Evolutionary conservation across 495 filamentous ascomycete genomes (phyloP), one percentile per base, ranked within the genome.

Genomic region (Aspergillus wentii): DNA sequence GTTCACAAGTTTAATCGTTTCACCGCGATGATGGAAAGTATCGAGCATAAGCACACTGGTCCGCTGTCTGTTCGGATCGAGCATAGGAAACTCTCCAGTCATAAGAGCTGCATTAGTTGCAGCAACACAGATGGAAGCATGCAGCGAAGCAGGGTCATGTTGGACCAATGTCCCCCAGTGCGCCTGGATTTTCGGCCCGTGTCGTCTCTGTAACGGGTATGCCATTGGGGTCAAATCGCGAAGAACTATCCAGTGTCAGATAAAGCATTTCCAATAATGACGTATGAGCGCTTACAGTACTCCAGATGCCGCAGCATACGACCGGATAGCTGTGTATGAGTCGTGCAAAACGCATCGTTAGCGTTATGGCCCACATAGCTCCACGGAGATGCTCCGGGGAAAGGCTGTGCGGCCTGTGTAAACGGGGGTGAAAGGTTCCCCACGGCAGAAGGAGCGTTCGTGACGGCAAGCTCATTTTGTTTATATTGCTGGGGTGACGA

Each of bases 1-100:
- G 33, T 71, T 69, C 22, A 71, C 66, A 30, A 71, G 44, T 17
- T 61, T 49, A 35, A 71, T 71, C 7, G 68, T 71, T 42, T 69
- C 64, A n/a, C 65, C 67, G 5, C 65, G 59, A 22, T 69, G 66
- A 30, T 69, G 64, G 21, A 67, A 62, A 1, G 62, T 62, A 38
- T 71, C 68, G 9, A 71, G 53, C 28, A 71, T 50, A 6, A 69
- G 49, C 14, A 44, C 46, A 41, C 58, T 67, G 17, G 46, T 41
- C 1, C 52, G 46, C 35, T 46, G 53, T 35, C 61, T 57, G 17
- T 49, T 58, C 8, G 63, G 56, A 38, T 71, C 64, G 18, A 50
- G 54, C 10, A 68, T 33, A 4, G 62, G 62, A 21, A 69, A 49
- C 16, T 65, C 62, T 5, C 68, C 68, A 5, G 50, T 41, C 14